Base-by-base conservation (phyloP, 345 rosid genomes). In the Ailanthus altissimus region DNA sequence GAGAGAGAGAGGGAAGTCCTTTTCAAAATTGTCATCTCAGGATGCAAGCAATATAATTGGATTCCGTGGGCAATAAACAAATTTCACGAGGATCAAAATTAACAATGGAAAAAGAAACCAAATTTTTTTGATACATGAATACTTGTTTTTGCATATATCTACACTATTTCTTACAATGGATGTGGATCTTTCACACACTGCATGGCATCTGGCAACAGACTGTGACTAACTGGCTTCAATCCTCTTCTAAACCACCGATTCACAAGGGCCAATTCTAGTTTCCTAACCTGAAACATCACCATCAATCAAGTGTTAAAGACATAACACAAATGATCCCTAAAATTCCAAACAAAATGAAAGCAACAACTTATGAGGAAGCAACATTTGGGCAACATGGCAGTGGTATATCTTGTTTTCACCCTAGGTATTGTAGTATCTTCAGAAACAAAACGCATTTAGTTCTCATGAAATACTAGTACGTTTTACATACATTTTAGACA, bases 231-330 rank as follows among this genome's bases (percentile, higher is more conserved):
- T 36, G 98, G 97, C 85, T 84, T 88, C 85, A 88, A 61, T 58
- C 97, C 97, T 84, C 81, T 88, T 68, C 88, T 84, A 78, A 83
- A 72, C 97, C 97, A 94, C 79, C 57, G 72, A 49, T 87, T 86
- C 75, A 90, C 70, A 63, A 94, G 84, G 36, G 74, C 72, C 68
- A 84, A 59, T 84, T 94, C 99, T 75, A 97, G 84, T 79, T 89
- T 97, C 82, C 99, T 90, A 65, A 92, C 98, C 99, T 93, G 95
- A 72, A 79, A 70, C 5, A 78, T 72, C 25, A 47, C 10, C 47
- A 73, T 75, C 68, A 77, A 72, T 25, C 49, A 69, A 23, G 58
- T 15, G 50, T 46, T 70, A 20, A 53, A 13, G 65, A 25, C 45
- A 38, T 53, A 64, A 72, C 16, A 73, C 20, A 73, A 58, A 75